Base-by-base conservation (phyloP, 192 early-diverging fungal genomes). In the Kickxella alabastrina region DNA sequence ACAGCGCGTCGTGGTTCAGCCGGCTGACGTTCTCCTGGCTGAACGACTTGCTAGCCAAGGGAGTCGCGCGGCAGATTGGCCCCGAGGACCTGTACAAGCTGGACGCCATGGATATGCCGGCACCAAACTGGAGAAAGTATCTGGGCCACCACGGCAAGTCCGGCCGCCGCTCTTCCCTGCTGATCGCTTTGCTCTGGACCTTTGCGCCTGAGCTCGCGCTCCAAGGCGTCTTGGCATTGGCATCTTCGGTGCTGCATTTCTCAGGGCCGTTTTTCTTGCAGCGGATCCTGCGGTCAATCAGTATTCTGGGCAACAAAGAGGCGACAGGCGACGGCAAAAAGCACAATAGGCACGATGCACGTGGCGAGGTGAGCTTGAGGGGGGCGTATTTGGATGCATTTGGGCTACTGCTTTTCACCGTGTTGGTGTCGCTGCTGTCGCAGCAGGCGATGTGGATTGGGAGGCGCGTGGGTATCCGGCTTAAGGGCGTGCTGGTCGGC, bases 371-470 rank as follows among this genome's bases (percentile, higher is more conserved):
- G 31, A 49, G 37, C 26, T 24, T 52, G 12, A 55, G 62, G 35
- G 22, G 41, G 1, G 79, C 83, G 2, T 90, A 79, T 35, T 44
- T 82, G 24, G 85, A 80, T 39, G 83, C 82, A 0, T 65, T 84
- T 26, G 82, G 81, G 22, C 48, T 90, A 24, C 71, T 87, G 36
- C 25, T 84, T 25, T 32, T 77, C 6, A 78, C 79, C 21, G 31
- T 65, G 9, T 13, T 45, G 3, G 40, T 47, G 13, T 79, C 80
- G 17, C 37, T 78, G 8, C 32, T 67, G 24, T 41, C 71, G 9
- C 79, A 82, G 48, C 77, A 81, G 51, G 63, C 78, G 0, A 70
- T 88, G 26, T 83, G 81, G 57, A 82, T 81, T 42, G 87, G 87
- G 23, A 78, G 87, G 7, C 73, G 77, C 13, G 58, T 87, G 12